Evolutionary conservation across 2,329 filamentous ascomycete species (phyloP).

Genomic region (Venturiaceae sp.): DNA sequence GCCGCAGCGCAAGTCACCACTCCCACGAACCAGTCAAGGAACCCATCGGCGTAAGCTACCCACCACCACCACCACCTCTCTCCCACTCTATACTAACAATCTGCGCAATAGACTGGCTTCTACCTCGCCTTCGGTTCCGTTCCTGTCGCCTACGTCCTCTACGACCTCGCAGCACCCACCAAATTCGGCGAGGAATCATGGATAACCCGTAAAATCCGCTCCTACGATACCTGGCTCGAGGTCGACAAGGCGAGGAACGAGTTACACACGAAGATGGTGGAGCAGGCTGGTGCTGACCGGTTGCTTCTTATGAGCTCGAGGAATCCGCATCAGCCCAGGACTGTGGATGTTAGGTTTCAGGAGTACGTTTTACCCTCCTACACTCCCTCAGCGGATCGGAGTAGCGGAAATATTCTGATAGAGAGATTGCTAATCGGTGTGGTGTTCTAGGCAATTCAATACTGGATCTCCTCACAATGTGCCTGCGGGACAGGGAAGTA

Average conservation of each 20-base stretch:
- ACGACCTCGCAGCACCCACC: background rate
- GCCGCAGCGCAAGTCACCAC: slow-evolving; percentile 2
- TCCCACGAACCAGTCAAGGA: slow-evolving; percentile 1
- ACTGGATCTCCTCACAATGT: slow-evolving; percentile 3
- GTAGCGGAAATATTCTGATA: too few species aligned
- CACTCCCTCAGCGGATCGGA: background rate
- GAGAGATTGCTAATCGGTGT: background rate
- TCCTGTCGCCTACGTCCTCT: background rate
- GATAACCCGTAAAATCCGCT: background rate
- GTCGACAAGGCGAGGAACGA: background rate
- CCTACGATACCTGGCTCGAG: slow-evolving; percentile 3
- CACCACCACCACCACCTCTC: background rate
- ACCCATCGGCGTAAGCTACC: background rate
- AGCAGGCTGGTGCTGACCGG: slow-evolving; percentile 6
- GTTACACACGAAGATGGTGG: slow-evolving; percentile 7
- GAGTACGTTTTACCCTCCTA: background rate
- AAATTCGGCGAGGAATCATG: slow-evolving; percentile 1
- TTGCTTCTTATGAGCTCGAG: slow-evolving; percentile 3
- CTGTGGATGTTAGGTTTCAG: slow-evolving; percentile 1
- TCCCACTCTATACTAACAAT: background rate
- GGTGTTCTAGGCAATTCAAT: slow-evolving; percentile 1
- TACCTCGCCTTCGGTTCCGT: background rate
- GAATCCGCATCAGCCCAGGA: background rate
- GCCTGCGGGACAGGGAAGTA: background rate
- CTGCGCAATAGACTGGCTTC: background rate